These are phyloP conservation scores for barrel medic (Medicago truncatula) DNA, from an alignment of 306 rosid species.

Conservation along the genomic window MtrunA17r5.0-ANR NC_053045.1:64344001-64344500, in stretches of 20 bases:
- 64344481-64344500: slow-evolving; percentile 80
- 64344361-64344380: slow-evolving; percentile 74
- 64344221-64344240: slow-evolving; percentile 44
- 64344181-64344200: slow-evolving; percentile 77
- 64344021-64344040: slow-evolving; percentile 32
- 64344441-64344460: slow-evolving; percentile 69
- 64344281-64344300: slow-evolving; percentile 63
- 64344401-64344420: slow-evolving; percentile 70
- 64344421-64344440: slow-evolving; percentile 71
- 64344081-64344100: slow-evolving; percentile 32
- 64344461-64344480: slow-evolving; percentile 61
- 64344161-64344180: slow-evolving; percentile 74
- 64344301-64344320: slow-evolving; percentile 55
- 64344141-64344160: slow-evolving; percentile 62
- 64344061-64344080: slow-evolving; percentile 33
- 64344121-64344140: slow-evolving; percentile 57
- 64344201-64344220: slow-evolving; percentile 58
- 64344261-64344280: slow-evolving; percentile 47
- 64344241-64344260: slow-evolving; percentile 66
- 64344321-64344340: slow-evolving; percentile 64
- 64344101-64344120: slow-evolving; percentile 62
- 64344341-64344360: slow-evolving; percentile 69
- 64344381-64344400: slow-evolving; percentile 86
- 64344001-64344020: slow-evolving; percentile 46
- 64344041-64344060: slow-evolving; percentile 39